phyloP scores from a whole-genome alignment of 768 basidiomycete genomes.

The Rhizopogon sp. region DNA sequence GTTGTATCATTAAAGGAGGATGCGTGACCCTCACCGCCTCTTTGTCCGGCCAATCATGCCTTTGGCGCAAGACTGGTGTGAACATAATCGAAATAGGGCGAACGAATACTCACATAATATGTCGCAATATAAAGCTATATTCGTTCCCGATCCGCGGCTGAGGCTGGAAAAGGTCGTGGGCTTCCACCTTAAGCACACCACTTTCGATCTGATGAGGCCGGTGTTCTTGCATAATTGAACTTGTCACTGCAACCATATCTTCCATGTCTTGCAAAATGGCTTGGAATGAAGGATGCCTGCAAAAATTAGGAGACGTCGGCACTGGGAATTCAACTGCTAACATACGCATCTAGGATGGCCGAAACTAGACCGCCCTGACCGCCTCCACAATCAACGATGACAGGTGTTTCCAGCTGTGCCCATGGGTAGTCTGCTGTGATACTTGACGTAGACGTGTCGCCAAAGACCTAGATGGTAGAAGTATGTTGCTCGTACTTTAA shows the following conservation, averaged over 20 bases:
- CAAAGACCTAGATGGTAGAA: neutral
- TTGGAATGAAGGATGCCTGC: conserved; percentile 6
- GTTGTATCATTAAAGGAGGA: neutral
- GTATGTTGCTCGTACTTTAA: neutral
- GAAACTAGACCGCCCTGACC: conserved; percentile 36
- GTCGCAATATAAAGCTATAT: neutral
- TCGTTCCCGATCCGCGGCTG: conserved; percentile 14
- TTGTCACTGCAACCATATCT: conserved; percentile 10
- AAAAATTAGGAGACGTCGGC: neutral
- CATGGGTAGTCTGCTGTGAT: conserved; percentile 36
- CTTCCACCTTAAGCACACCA: conserved; percentile 33
- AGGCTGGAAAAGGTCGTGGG: conserved; percentile 36
- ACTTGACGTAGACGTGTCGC: conserved; percentile 22
- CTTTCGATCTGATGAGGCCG: conserved; percentile 29
- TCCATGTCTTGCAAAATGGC: conserved; percentile 35
- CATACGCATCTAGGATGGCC: conserved; percentile 31
- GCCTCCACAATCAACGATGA: conserved; percentile 37
- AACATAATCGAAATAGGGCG: neutral
- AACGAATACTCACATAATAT: neutral
- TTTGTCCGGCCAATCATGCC: conserved; percentile 13
- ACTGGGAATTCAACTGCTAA: conserved; percentile 1
- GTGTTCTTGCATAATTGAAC: conserved; percentile 17
- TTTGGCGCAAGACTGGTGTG: neutral
- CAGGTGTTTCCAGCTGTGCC: conserved; percentile 29
- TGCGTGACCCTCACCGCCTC: neutral